These are phyloP conservation scores for Gypsophila paniculata DNA, from an alignment of 179 eudicot genomes.

Conservation along the genomic window DNA sequence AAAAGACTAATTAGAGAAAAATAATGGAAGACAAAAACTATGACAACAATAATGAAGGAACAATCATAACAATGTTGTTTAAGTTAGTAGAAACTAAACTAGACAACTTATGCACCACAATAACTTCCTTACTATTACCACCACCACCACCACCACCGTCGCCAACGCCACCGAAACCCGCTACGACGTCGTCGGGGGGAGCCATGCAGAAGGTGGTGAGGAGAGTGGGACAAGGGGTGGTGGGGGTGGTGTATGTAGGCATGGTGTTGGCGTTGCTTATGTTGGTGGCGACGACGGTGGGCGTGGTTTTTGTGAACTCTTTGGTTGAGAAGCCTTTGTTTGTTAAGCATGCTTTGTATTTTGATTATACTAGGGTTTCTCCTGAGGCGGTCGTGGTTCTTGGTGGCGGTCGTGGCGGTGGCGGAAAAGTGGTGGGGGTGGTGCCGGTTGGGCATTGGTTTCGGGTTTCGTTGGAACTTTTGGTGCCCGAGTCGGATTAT, in stretches of 20 bases:
- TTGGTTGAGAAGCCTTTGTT: slow-evolving; percentile 64
- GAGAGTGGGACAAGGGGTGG: slow-evolving; percentile 40
- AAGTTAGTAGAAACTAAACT: slow-evolving; percentile 36
- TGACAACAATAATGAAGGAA: slow-evolving; percentile 10
- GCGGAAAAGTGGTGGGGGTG: neutral
- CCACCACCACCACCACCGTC: neutral
- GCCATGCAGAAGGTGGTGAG: slow-evolving; percentile 21
- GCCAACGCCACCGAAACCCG: slow-evolving; percentile 15
- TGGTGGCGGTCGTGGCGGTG: neutral
- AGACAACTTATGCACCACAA: neutral
- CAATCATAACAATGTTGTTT: slow-evolving; percentile 25
- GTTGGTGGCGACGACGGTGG: slow-evolving; percentile 39
- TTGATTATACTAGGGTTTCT: slow-evolving; percentile 45
- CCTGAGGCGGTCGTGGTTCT: slow-evolving; percentile 44
- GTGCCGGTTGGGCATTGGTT: slow-evolving; percentile 61
- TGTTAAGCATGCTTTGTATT: slow-evolving; percentile 39
- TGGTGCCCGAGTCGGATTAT: slow-evolving; percentile 71
- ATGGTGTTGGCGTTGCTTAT: slow-evolving; percentile 36
- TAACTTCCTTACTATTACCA: too few relatives aligned
- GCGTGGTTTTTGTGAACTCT: slow-evolving; percentile 40
- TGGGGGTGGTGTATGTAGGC: slow-evolving; percentile 46
- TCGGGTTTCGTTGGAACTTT: slow-evolving; percentile 36
- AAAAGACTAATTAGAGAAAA: neutral
- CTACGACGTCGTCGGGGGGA: neutral
- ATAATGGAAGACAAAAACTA: slow-evolving; percentile 16